phyloP scores from a whole-genome alignment of 805 yeast genomes.

The Zygosaccharomyces bisporus region DNA sequence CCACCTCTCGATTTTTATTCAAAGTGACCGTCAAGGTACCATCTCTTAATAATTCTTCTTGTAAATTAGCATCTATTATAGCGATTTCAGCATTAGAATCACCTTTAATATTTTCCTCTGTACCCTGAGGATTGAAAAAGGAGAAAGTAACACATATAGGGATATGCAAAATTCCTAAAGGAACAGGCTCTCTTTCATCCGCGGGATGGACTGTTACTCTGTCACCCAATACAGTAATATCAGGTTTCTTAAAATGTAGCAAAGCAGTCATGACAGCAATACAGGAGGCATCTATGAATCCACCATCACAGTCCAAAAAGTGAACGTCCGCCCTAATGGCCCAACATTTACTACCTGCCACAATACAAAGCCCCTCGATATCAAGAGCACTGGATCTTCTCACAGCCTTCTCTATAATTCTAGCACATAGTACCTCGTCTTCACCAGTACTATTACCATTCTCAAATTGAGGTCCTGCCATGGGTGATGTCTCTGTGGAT shows the following conservation, averaged over 20 bases:
- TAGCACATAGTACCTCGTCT: slow-evolving; percentile 73
- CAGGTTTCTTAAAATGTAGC: slow-evolving; percentile 79
- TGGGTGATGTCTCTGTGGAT: slow-evolving; percentile 80
- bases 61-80: slow-evolving; percentile 68
- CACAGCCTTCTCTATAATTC: slow-evolving; percentile 88
- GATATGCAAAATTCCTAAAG: slow-evolving; percentile 77
- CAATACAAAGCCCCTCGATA: slow-evolving; percentile 82
- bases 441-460: slow-evolving; percentile 63
- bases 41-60: slow-evolving; percentile 72
- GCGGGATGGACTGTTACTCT: slow-evolving; percentile 63
- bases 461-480: slow-evolving; percentile 86
- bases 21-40: slow-evolving; percentile 82
- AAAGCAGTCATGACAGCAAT: slow-evolving; percentile 86
- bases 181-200: slow-evolving; percentile 82
- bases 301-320: slow-evolving; percentile 87
- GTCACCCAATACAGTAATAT: slow-evolving; percentile 66
- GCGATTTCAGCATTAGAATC: slow-evolving; percentile 56
- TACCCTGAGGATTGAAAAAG: slow-evolving; percentile 66
- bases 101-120: slow-evolving; percentile 69
- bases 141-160: slow-evolving; percentile 89
- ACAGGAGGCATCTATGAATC: slow-evolving; percentile 84
- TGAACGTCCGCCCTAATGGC: slow-evolving; percentile 84
- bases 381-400: slow-evolving; percentile 89
- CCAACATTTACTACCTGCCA: slow-evolving; percentile 93
- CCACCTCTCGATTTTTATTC: slow-evolving; percentile 85